Base-by-base conservation (phyloP, 192 early-diverging fungal species). In the Rhizoclosmatium sp. region DNA sequence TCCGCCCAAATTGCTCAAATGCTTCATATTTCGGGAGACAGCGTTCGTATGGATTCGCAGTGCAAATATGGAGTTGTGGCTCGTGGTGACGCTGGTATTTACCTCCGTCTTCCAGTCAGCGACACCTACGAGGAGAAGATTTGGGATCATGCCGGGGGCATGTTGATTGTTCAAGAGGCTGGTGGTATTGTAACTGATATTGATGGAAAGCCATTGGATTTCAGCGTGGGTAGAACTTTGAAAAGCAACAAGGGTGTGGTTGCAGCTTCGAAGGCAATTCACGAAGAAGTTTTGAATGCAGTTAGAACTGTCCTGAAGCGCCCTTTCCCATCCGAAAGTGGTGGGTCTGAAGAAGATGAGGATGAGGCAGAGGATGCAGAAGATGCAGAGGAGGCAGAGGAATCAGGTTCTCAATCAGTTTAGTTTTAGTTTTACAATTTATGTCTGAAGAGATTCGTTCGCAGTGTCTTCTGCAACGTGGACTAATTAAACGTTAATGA, bases 81-180 rank as follows among this genome's bases (percentile, higher is more conserved):
- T 2, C 87, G 97, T 69, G 98, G 97, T 44, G 94, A 99, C 85
- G 97, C 96, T 1, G 92, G 94, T 59, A 95, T 99, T 41, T 98
- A 98, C 76, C 84, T 99, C 54, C 85, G 98, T 40, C 67, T 99
- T 23, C 96, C 96, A 4, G 89, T 89, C 59, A 88, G 88, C 58
- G 89, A 83, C 1, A 88, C 89, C 23, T 99, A 99, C 81, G 89
- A 92, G 58, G 98, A 99, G 76, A 99, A 98, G 88, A 99, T 98
- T 81, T 99, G 98, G 98, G 98, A 99, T 83, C 98, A 99, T 85
- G 98, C 94, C 51, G 93, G 94, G 2, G 98, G 98, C 19, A 89
- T 89, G 75, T 82, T 99, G 9, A 82, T 99, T 70, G 90, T 99
- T n/a, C 79, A 87, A 5, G 98, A 99, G 81, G 95, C 97, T 39